A percentile compares a stretch with the other conserved stretches of the same genome.
Evolutionary conservation across 2,329 filamentous ascomycete genomes (phyloP).

Genomic region (Colletotrichum sp.): DNA sequence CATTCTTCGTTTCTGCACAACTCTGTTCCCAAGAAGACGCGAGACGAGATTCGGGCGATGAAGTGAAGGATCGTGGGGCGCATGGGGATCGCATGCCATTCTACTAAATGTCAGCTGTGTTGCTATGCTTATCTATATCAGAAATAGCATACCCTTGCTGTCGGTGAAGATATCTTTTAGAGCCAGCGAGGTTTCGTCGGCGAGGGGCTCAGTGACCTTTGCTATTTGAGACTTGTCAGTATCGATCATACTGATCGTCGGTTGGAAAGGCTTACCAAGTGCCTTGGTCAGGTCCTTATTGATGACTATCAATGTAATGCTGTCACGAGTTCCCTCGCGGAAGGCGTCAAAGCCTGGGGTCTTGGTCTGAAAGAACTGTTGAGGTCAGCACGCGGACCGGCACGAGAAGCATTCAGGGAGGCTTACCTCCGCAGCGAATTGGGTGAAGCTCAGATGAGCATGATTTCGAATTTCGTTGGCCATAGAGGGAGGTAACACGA

Average conservation of each 20-base stretch:
- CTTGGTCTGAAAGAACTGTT: neutral
- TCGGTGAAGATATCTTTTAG: neutral
- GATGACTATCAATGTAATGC: neutral
- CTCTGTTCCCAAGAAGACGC: conserved; percentile 50
- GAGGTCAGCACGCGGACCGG: too few relatives aligned
- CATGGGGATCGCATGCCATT: conserved; percentile 15
- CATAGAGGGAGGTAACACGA: neutral
- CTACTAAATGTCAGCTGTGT: conserved; percentile 15
- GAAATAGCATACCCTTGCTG: neutral
- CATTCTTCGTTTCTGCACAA: conserved; percentile 52
- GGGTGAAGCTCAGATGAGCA: neutral
- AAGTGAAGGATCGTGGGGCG: conserved; percentile 25
- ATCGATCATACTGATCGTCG: too few relatives aligned
- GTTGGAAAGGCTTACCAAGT: neutral
- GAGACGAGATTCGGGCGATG: conserved; percentile 53
- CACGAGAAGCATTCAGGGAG: too few relatives aligned
- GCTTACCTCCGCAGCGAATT: neutral
- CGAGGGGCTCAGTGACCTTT: conserved; percentile 7
- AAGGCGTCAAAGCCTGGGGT: neutral
- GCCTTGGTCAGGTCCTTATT: conserved; percentile 10
- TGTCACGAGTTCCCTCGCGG: neutral
- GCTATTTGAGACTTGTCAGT: neutral
- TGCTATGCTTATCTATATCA: neutral
- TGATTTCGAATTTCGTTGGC: conserved; percentile 4
- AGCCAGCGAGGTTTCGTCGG: neutral